A percentile compares a stretch with the other conserved stretches of the same genome.
Conservation (phyloP, 2,329 filamentous ascomycete genomes). For the Verticillium alfalfae region DNA sequence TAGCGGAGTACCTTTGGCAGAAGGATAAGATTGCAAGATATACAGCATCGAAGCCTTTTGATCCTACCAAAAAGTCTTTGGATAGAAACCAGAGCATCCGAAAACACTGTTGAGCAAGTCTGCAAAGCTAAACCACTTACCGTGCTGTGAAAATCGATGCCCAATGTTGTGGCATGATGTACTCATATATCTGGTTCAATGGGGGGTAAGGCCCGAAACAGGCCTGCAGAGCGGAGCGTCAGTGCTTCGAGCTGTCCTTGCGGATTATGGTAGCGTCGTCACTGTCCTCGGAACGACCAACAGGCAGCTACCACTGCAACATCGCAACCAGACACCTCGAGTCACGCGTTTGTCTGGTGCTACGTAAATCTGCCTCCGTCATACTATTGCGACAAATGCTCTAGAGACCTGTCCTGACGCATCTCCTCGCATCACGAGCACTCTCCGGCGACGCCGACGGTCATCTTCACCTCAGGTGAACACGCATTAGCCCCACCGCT, state of each 20-base stretch:
- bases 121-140: too few species aligned
- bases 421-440: neutral
- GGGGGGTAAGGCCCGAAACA: neutral
- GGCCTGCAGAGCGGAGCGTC: neutral
- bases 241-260: constrained; percentile 1
- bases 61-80: too few species aligned
- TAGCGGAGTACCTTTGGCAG: too few species aligned
- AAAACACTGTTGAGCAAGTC: too few species aligned
- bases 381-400: constrained; percentile 3
- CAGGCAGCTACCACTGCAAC: constrained; percentile 6
- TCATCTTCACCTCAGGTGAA: neutral
- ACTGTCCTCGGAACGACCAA: constrained; percentile 5
- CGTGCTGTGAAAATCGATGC: neutral
- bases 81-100: too few species aligned
- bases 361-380: constrained; percentile 2
- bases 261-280: constrained; percentile 6
- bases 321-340: constrained; percentile 10
- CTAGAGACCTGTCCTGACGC: neutral
- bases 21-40: too few species aligned
- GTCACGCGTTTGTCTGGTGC: neutral
- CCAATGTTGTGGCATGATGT: neutral
- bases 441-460: neutral
- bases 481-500: constrained; percentile 9
- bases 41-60: too few species aligned
- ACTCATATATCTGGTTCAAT: neutral